Base-by-base conservation (phyloP, 768 basidiomycete species). In the Agaricus sinodeliciosus region DNA sequence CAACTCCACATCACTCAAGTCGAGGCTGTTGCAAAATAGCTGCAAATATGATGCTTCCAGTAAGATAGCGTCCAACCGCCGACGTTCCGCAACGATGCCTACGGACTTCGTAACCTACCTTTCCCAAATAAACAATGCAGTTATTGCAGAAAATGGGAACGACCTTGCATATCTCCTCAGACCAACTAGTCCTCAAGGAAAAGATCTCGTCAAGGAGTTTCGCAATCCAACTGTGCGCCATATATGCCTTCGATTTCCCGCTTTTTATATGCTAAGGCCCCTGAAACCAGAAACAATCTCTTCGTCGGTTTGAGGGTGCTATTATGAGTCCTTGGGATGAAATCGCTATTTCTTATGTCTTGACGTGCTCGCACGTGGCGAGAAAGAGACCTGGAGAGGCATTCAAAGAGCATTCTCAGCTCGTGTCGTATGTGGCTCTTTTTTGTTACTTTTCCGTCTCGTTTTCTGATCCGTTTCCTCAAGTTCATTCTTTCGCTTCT, bases 271-370 rank as follows among this genome's bases (percentile, higher is more conserved):
- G 44, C 16, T 37, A 15, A 50, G 12, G 18, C 28, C 25, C 27
- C 48, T 42, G 40, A 42, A 22, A 48, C 40, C 59, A 77, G 75
- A 69, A 69, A 31, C 61, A 62, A 19, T 67, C 67, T 13, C 63
- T 80, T 49, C 67, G 66, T 37, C 61, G 59, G 34, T 87, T 85
- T 60, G 75, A 82, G 60, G 85, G 81, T 9, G 77, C 76, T 50
- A 79, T 92, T 62, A 75, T 79, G 51, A 70, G 67, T 43, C 91
- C 91, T 5, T 94, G 90, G 89, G 89, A 90, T 56, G 90, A 92
- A 48, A 85, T 94, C 59, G 82, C 87, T 7, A 80, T 91, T 45
- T 84, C 88, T 63, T 92, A 92, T 64, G 81, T 91, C 15, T 69
- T 91, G 59, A 82, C 85, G 19, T 84, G 87, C 55, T 77, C 79